Evolutionary conservation across 148 eudicot genomes (phyloP).

Genomic region (Nyssa sinensis): DNA sequence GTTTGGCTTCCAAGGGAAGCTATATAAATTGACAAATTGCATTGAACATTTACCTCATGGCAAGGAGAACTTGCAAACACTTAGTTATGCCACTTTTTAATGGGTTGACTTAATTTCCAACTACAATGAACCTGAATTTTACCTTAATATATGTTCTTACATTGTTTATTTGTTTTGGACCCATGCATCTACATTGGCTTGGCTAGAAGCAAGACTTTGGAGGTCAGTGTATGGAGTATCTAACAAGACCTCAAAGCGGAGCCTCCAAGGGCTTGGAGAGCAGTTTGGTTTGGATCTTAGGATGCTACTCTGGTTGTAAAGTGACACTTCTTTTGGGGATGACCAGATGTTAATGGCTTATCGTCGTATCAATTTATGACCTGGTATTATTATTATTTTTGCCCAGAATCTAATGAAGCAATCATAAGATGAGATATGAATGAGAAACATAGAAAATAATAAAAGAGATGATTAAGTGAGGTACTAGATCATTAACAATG

Average conservation of each 20-base stretch:
- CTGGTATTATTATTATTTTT: no score
- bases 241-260: constrained; percentile 40
- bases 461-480: no score
- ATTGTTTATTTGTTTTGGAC: constrained; percentile 38
- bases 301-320: constrained; percentile 27
- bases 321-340: constrained; percentile 30
- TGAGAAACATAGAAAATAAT: no score
- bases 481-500: no score
- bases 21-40: no score
- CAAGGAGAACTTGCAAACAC: not conserved
- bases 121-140: constrained; percentile 42
- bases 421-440: no score
- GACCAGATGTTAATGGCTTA: no score
- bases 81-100: not conserved
- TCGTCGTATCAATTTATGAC: no score
- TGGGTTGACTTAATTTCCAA: constrained; percentile 43
- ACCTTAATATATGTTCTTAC: constrained; percentile 29
- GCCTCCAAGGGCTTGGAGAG: constrained; percentile 40
- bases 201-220: constrained; percentile 17
- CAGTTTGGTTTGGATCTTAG: constrained; percentile 29
- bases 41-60: constrained; percentile 14
- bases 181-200: constrained; percentile 32
- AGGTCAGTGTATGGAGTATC: constrained; percentile 35
- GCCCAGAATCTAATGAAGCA: no score
- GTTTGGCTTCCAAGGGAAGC: constrained; percentile 19